A percentile compares a stretch with the other conserved stretches of the same genome.
Evolutionary conservation across 148 eudicot genomes (phyloP).

Genomic region (Drosera capensis): DNA sequence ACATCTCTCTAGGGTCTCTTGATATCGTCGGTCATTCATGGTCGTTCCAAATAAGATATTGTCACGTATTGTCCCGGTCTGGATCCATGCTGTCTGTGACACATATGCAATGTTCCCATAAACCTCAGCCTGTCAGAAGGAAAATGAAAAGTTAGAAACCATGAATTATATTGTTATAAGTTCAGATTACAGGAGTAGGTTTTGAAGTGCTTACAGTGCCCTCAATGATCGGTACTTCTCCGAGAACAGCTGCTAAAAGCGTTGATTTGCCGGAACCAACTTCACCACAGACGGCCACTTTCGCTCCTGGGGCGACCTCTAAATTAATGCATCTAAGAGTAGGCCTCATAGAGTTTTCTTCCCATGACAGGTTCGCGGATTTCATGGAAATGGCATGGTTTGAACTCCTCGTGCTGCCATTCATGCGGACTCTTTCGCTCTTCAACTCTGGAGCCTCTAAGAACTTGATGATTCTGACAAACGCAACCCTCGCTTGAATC

Average conservation of each 20-base stretch:
- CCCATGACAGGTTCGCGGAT: conserved; percentile 70
- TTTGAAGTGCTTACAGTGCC: conserved; percentile 48
- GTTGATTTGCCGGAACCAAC: conserved; percentile 95
- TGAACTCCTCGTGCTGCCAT: conserved; percentile 6
- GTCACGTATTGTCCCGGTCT: conserved; percentile 67
- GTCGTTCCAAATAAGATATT: conserved; percentile 67
- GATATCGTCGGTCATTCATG: conserved; percentile 46
- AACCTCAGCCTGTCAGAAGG: conserved; percentile 40
- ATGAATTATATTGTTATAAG: background rate
- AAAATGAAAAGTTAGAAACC: background rate
- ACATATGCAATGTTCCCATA: conserved; percentile 69
- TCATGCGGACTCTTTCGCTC: conserved; percentile 23
- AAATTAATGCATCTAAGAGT: conserved; percentile 47
- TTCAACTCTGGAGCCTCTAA: conserved; percentile 83
- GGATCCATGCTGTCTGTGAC: conserved; percentile 94
- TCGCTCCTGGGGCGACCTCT: conserved; percentile 45
- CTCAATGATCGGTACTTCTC: conserved; percentile 59
- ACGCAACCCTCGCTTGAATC: conserved; percentile 89
- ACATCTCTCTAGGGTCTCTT: conserved; percentile 53
- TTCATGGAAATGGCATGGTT: conserved; percentile 15
- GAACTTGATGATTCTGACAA: conserved; percentile 49
- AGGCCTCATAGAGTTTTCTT: conserved; percentile 30
- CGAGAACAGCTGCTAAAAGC: conserved; percentile 68
- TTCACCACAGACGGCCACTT: conserved; percentile 80
- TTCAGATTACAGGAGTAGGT: background rate